A percentile compares a stretch with the other conserved stretches of the same genome.
These are phyloP conservation scores for Triticum timopheevii DNA, from an alignment of 176 grass and related monocot genomes.

Conservation along the genomic window DNA sequence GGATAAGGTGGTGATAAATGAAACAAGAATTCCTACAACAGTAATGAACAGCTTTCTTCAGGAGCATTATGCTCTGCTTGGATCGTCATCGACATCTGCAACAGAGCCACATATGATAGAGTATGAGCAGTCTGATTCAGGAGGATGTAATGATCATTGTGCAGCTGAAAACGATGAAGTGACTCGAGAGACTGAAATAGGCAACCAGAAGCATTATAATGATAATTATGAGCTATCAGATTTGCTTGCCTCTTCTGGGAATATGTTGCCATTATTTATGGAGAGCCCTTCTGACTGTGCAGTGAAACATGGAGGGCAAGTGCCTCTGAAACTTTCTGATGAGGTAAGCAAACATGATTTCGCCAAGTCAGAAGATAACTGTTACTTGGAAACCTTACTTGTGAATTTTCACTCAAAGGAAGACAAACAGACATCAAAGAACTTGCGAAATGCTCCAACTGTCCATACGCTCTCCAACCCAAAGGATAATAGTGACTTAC, in stretches of 20 bases:
- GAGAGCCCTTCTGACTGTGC: conserved; percentile 5
- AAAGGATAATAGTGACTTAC: neutral
- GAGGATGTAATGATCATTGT: conserved; percentile 1
- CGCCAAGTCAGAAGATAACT: neutral
- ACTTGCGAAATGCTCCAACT: neutral
- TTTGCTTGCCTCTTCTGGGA: conserved; percentile 18
- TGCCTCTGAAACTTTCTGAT: neutral
- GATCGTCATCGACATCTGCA: neutral
- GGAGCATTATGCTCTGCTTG: conserved; percentile 13
- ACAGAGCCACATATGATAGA: neutral
- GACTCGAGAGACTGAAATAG: neutral
- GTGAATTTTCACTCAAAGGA: neutral
- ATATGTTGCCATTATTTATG: neutral
- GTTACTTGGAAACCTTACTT: neutral
- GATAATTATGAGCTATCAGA: neutral
- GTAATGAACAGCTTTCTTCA: conserved; percentile 1
- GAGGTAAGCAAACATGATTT: conserved; percentile 25
- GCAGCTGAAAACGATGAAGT: neutral
- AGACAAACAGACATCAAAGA: neutral
- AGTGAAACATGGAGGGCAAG: conserved; percentile 14
- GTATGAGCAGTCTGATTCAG: neutral
- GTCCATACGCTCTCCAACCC: neutral
- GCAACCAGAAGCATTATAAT: neutral
- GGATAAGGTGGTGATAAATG: conserved; percentile 22
- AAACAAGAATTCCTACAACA: neutral